Evolutionary conservation across 805 yeast species (phyloP).

Genomic region (Citeromyces matritensis): DNA sequence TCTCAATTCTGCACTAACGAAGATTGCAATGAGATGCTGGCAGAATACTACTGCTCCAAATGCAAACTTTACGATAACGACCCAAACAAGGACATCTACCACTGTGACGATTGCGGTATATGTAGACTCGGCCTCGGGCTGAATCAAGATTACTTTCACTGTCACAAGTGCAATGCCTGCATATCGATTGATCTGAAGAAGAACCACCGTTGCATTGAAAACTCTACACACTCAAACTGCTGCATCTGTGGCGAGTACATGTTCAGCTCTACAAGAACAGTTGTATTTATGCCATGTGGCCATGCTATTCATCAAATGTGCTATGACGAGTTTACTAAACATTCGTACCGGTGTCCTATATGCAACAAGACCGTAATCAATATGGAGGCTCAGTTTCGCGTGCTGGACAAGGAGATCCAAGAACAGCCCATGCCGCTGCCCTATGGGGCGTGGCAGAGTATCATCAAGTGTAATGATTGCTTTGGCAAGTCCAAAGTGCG

Average conservation of each 20-base stretch:
- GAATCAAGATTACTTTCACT: conserved; percentile 83
- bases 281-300: conserved; percentile 88
- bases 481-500: conserved; percentile 61
- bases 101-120: conserved; percentile 86
- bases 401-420: conserved; percentile 69
- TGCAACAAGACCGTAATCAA: conserved; percentile 76
- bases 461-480: conserved; percentile 77
- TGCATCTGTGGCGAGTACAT: conserved; percentile 88
- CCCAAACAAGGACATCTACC: conserved; percentile 66
- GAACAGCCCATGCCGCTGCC: conserved; percentile 74
- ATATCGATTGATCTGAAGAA: conserved; percentile 64
- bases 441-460: conserved; percentile 58
- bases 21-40: conserved; percentile 47
- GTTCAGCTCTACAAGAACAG: conserved; percentile 69
- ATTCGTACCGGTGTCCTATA: conserved; percentile 81
- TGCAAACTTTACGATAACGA: conserved; percentile 82
- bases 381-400: conserved; percentile 80
- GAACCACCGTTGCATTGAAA: conserved; percentile 72
- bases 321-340: conserved; percentile 67
- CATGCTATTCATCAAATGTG: conserved; percentile 86
- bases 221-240: conserved; percentile 82
- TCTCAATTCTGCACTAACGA: conserved; percentile 42
- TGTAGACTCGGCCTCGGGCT: conserved; percentile 83
- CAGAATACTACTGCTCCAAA: conserved; percentile 60
- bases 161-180: conserved; percentile 82